Evolutionary conservation across 768 basidiomycete species (phyloP), one percentile per base, ranked within the genome.

Genomic region (Panaeolus cyanescens): DNA sequence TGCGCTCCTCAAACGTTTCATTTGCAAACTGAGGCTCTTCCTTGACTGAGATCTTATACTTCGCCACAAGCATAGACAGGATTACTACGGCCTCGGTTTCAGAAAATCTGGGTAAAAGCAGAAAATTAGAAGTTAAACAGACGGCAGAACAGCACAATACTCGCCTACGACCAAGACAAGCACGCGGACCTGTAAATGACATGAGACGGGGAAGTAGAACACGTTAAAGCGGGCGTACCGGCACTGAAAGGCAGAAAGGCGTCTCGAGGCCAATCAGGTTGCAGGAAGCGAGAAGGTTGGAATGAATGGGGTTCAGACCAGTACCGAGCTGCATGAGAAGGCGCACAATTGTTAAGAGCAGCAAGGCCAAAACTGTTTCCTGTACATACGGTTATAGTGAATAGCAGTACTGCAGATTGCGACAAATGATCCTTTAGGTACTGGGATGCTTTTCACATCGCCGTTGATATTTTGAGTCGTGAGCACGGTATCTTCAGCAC

Each of bases 71-170:
- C 71, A 80, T 71, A 19, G 80, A 78, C 13, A 86, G 70, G 31
- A 79, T 74, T 1, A 78, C 82, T 31, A 82, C 69, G 20, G 70
- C 79, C 68, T 83, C 81, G 8, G 77, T 80, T 67, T 85, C 82
- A 20, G 73, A 72, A 67, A 82, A 83, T 61, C 78, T 81, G 19
- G 9, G 33, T 56, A 19, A 7, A n/a, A n/a, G 30, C 57, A 25
- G 39, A 53, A 13, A 20, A 31, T 17, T 25, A 13, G n/a, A 32
- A 13, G 42, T 31, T 55, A 32, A 36, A 31, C 7, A 33, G 5
- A 50, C 31, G 28, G 55, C 9, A 8, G 56, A 31, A 20, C 54
- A 20, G 9, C 28, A 15, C 9, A 32, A 19, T 20, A 56, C 65
- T 20, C 63, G 79, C 81, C 75, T 77, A 60, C 79, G 73, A 31